Conservation (phyloP, 805 yeast genomes). For the Gaillardinia entomophila region DNA sequence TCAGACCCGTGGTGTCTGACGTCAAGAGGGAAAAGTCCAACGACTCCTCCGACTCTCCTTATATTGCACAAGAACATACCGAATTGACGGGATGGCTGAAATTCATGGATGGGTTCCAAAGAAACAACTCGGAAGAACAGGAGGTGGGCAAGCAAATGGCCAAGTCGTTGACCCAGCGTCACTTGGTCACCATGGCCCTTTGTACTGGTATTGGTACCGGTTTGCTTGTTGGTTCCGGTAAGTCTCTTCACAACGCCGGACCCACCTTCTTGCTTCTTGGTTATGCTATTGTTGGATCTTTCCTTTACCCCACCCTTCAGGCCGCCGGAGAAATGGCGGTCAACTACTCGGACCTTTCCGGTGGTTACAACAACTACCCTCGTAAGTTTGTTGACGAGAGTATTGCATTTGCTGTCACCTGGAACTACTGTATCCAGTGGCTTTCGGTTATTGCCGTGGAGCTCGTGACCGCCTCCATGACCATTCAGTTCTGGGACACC, state of each 20-base stretch:
- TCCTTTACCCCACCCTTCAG: conserved; percentile 22
- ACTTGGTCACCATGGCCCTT: conserved; percentile 29
- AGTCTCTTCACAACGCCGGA: conserved; percentile 30
- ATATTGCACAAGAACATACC: not conserved
- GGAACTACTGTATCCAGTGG: conserved; percentile 33
- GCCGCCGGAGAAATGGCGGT: conserved; percentile 22
- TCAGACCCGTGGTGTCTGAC: conserved; percentile 12
- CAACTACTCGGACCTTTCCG: conserved; percentile 19
- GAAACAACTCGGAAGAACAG: conserved; percentile 7
- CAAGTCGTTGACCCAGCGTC: conserved; percentile 35
- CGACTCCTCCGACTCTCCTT: conserved; percentile 7
- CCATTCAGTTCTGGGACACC: conserved; percentile 13
- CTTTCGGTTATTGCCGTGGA: conserved; percentile 14
- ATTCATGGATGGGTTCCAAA: conserved; percentile 24
- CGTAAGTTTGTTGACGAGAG: conserved; percentile 30
- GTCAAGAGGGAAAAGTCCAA: conserved; percentile 6
- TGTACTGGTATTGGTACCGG: conserved; percentile 40
- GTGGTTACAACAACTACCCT: conserved; percentile 24
- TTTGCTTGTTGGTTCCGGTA: conserved; percentile 36
- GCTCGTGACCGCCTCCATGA: conserved; percentile 14
- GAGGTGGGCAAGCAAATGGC: conserved; percentile 16
- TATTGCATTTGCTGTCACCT: conserved; percentile 32
- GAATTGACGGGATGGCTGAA: conserved; percentile 14
- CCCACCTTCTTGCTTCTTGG: conserved; percentile 22
- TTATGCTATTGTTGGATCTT: conserved; percentile 28